These are phyloP conservation scores for Goffeauzyma gilvescens DNA, from an alignment of 768 basidiomycete species.

Conservation along the genomic window DNA sequence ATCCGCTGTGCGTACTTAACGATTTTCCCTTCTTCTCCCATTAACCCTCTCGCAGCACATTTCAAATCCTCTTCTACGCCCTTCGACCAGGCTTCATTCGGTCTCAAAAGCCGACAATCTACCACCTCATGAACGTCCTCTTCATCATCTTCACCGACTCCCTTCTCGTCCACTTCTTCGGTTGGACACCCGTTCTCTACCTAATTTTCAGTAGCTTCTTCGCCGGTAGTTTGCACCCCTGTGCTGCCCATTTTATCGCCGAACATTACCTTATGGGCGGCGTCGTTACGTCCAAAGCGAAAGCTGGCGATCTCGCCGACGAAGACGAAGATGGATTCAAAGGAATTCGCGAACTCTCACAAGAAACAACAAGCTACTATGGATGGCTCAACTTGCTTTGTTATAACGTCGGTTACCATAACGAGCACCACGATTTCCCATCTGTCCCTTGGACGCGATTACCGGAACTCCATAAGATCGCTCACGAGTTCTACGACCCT, in stretches of 20 bases:
- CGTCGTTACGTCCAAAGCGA: background rate
- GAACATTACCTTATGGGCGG: constrained; percentile 57
- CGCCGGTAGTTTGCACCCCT: constrained; percentile 86
- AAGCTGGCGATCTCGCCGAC: constrained; percentile 7
- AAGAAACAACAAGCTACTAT: constrained; percentile 96
- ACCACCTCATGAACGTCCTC: constrained; percentile 65
- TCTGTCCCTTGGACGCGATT: constrained; percentile 88
- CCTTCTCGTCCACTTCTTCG: constrained; percentile 35
- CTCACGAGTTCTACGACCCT: constrained; percentile 77
- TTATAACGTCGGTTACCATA: constrained; percentile 97
- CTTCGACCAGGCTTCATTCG: constrained; percentile 85
- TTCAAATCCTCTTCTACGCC: constrained; percentile 96
- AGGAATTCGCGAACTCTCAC: constrained; percentile 42
- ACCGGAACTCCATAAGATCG: constrained; percentile 58
- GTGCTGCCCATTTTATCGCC: constrained; percentile 93
- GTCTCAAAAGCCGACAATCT: constrained; percentile 54
- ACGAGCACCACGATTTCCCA: constrained; percentile 98
- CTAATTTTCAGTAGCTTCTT: constrained; percentile 80
- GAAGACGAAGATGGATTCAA: constrained; percentile 14
- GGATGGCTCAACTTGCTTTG: constrained; percentile 73
- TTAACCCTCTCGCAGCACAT: constrained; percentile 43
- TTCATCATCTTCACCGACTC: constrained; percentile 55
- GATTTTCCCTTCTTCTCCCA: no score
- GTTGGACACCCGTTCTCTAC: constrained; percentile 47
- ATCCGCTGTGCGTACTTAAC: no score